Evolutionary conservation across 768 basidiomycete genomes (phyloP).

Genomic region (Cystofilobasidium ferigula): DNA sequence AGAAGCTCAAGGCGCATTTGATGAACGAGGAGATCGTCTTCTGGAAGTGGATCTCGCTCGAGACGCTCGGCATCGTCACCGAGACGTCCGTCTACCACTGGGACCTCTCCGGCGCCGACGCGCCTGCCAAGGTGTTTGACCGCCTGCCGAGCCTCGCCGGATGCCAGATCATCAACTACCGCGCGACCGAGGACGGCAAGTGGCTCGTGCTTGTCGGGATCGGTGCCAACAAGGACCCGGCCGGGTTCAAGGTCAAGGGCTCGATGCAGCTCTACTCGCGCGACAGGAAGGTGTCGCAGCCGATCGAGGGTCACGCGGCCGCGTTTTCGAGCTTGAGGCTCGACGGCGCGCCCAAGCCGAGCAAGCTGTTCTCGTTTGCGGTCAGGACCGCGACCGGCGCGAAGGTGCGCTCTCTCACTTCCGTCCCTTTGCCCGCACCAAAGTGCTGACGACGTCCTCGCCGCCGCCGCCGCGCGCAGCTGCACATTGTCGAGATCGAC

Average conservation of each 20-base stretch:
- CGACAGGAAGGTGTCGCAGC: slow-evolving; percentile 79
- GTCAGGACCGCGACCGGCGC: slow-evolving; percentile 94
- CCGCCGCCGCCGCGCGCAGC: slow-evolving; percentile 43
- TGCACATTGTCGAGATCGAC: slow-evolving; percentile 97
- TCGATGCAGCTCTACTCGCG: slow-evolving; percentile 93
- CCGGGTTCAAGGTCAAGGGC: slow-evolving; percentile 97
- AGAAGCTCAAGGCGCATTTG: slow-evolving; percentile 90
- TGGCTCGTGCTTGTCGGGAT: slow-evolving; percentile 97
- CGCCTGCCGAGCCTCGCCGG: slow-evolving; percentile 87
- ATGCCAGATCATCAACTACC: slow-evolving; percentile 97
- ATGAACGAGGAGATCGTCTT: slow-evolving; percentile 91
- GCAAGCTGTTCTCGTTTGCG: slow-evolving; percentile 89
- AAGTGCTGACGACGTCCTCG: neutral
- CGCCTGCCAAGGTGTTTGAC: slow-evolving; percentile 59
- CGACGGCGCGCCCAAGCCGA: slow-evolving; percentile 71
- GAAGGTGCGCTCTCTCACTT: slow-evolving; percentile 53
- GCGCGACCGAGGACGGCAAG: slow-evolving; percentile 80
- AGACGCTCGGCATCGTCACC: slow-evolving; percentile 87
- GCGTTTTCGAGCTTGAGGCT: slow-evolving; percentile 84
- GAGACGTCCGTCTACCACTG: slow-evolving; percentile 88
- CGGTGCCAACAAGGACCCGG: slow-evolving; percentile 64
- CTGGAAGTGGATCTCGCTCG: slow-evolving; percentile 96
- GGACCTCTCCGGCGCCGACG: slow-evolving; percentile 44
- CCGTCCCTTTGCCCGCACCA: neutral
- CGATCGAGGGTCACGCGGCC: slow-evolving; percentile 97